These are phyloP conservation scores for Obelidium mucronatum DNA, from an alignment of 192 early-diverging fungal species.

Conservation along the genomic window DNA sequence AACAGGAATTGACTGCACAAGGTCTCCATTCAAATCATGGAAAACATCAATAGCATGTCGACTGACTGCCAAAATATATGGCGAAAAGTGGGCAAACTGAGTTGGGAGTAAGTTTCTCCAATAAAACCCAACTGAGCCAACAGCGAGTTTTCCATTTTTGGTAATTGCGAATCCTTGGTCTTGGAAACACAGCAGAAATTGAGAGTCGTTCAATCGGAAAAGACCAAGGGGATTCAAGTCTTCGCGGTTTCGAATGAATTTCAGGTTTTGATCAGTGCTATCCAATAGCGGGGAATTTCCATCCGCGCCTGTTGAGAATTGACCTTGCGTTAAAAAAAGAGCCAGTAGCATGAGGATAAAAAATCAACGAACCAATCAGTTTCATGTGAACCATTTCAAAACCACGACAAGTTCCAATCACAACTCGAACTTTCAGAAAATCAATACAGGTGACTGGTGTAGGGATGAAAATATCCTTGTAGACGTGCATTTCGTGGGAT, in stretches of 20 bases:
- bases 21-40: constrained; percentile 75
- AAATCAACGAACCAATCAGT: constrained; percentile 50
- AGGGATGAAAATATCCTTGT: constrained; percentile 91
- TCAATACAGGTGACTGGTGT: constrained; percentile 87
- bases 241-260: constrained; percentile 82
- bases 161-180: constrained; percentile 87
- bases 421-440: constrained; percentile 83
- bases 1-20: constrained; percentile 67
- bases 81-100: constrained; percentile 67
- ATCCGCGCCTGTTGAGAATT: background rate
- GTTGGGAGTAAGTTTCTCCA: constrained; percentile 83
- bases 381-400: constrained; percentile 93
- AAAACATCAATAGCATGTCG: constrained; percentile 87
- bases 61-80: constrained; percentile 91
- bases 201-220: constrained; percentile 77
- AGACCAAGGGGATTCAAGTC: constrained; percentile 80
- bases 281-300: constrained; percentile 73
- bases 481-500: constrained; percentile 56
- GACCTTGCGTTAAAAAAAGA: too few relatives aligned
- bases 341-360: background rate
- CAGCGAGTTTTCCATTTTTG: constrained; percentile 74
- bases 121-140: constrained; percentile 67
- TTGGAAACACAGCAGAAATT: constrained; percentile 92
- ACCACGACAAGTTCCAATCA: constrained; percentile 89
- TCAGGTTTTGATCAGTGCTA: constrained; percentile 77